A percentile compares a stretch with the other conserved stretches of the same genome.
phyloP scores from a whole-genome alignment of 2,329 filamentous ascomycete genomes.

The Beauveria caledonica region DNA sequence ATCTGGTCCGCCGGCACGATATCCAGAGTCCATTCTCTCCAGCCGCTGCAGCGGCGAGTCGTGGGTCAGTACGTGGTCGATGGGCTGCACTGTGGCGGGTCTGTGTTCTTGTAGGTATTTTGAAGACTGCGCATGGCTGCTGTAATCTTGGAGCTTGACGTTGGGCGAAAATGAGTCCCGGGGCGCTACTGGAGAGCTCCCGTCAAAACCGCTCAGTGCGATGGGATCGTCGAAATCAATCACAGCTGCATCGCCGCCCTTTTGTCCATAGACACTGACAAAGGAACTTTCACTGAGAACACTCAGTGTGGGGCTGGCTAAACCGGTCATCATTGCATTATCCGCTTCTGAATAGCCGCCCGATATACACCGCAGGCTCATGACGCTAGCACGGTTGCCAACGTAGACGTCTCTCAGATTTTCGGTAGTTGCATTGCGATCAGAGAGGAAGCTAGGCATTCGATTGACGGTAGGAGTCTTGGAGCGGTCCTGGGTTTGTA shows the following conservation, averaged over 20 bases:
- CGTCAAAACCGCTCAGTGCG: conserved; percentile 20
- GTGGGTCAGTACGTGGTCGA: conserved; percentile 37
- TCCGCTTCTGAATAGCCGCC: conserved; percentile 32
- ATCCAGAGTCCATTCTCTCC: conserved; percentile 31
- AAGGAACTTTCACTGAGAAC: conserved; percentile 62
- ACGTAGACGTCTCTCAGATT: conserved; percentile 54
- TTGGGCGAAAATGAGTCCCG: not conserved
- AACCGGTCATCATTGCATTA: conserved; percentile 26
- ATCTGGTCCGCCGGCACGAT: not conserved
- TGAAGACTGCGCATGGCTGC: not conserved
- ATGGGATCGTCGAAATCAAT: conserved; percentile 24
- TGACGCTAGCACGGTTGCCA: conserved; percentile 37
- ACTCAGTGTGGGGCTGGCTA: conserved; percentile 53
- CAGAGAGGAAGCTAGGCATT: conserved; percentile 59
- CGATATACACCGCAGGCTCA: conserved; percentile 40
- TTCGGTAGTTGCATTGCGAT: conserved; percentile 49
- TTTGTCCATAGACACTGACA: conserved; percentile 52
- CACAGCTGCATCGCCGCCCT: conserved; percentile 21
- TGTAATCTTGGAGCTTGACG: conserved; percentile 7
- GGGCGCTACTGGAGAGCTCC: conserved; percentile 10
- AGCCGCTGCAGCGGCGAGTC: conserved; percentile 43
- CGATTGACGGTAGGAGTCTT: conserved; percentile 37
- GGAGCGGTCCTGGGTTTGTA: conserved; percentile 15
- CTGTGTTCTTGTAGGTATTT: not conserved
- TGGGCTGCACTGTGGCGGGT: conserved; percentile 26